A percentile compares a stretch with the other conserved stretches of the same genome.
phyloP scores from a whole-genome alignment of 768 basidiomycete genomes.

The Royoungia palumana region DNA sequence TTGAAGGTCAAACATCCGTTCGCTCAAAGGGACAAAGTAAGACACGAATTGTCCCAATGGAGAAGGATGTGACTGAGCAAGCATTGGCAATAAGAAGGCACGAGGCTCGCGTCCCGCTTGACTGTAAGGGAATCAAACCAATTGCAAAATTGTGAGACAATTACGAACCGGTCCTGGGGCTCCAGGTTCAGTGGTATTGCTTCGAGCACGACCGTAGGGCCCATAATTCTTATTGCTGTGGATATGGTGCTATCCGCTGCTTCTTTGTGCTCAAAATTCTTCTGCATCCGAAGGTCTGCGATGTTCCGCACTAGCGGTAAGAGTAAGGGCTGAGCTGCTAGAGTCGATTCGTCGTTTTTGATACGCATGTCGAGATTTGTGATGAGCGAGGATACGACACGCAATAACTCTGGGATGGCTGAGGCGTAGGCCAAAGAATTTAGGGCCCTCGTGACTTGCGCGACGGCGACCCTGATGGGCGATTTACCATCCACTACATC shows the following conservation, averaged over 20 bases:
- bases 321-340: conserved; percentile 69
- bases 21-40: conserved; percentile 92
- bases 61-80: conserved; percentile 77
- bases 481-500: conserved; percentile 48
- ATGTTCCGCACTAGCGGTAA: conserved; percentile 66
- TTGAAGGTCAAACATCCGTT: conserved; percentile 87
- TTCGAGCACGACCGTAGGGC: conserved; percentile 74
- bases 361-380: conserved; percentile 53
- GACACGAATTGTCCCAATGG: conserved; percentile 81
- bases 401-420: conserved; percentile 77
- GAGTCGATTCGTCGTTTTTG: conserved; percentile 37
- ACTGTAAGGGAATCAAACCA: conserved; percentile 36
- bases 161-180: conserved; percentile 66
- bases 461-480: conserved; percentile 59
- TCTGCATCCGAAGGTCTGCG: conserved; percentile 70
- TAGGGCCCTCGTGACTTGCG: conserved; percentile 63
- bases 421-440: conserved; percentile 70
- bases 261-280: conserved; percentile 89
- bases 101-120: conserved; percentile 76
- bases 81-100: conserved; percentile 87
- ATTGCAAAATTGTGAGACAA: neutral
- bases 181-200: conserved; percentile 85
- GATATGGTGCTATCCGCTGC: conserved; percentile 76
- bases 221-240: conserved; percentile 79
- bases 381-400: conserved; percentile 67